Evolutionary conservation across 495 filamentous ascomycete genomes (phyloP).

Genomic region (Trichoderma asperelloides): DNA sequence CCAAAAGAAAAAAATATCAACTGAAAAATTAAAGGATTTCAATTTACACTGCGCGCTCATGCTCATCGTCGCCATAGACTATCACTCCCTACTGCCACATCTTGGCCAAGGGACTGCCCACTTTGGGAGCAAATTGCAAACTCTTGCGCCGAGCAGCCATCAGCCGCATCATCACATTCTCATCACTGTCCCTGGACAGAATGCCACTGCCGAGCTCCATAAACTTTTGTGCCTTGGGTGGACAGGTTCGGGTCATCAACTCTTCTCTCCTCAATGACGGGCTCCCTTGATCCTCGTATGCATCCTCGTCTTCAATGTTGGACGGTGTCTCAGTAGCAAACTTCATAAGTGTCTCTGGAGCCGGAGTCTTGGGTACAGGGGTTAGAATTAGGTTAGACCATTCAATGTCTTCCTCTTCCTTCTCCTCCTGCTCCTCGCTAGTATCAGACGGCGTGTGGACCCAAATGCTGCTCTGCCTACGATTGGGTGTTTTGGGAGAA

Average conservation of each 20-base stretch:
- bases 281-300: slow-evolving; percentile 11
- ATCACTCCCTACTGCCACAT: slow-evolving; percentile 25
- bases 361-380: slow-evolving; percentile 45
- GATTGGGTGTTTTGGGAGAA: slow-evolving; percentile 26
- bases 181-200: slow-evolving; percentile 33
- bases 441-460: slow-evolving; percentile 33
- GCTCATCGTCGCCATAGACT: too few relatives aligned
- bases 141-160: slow-evolving; percentile 73
- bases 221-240: slow-evolving; percentile 50
- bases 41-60: neutral
- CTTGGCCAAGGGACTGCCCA: slow-evolving; percentile 64
- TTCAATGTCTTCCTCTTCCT: slow-evolving; percentile 27
- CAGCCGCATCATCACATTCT: slow-evolving; percentile 51
- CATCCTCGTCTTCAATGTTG: slow-evolving; percentile 8
- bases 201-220: slow-evolving; percentile 30
- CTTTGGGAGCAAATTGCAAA: slow-evolving; percentile 68
- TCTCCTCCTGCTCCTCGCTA: slow-evolving; percentile 25
- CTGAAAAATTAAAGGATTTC: neutral
- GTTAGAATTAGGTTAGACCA: slow-evolving; percentile 30
- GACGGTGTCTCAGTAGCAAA: slow-evolving; percentile 29
- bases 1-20: neutral
- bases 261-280: slow-evolving; percentile 27
- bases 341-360: slow-evolving; percentile 36
- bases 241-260: slow-evolving; percentile 63
- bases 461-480: slow-evolving; percentile 45